These are phyloP conservation scores for Corinectria fuckeliana DNA, from an alignment of 2,329 filamentous ascomycete genomes.

Conservation along the genomic window DNA sequence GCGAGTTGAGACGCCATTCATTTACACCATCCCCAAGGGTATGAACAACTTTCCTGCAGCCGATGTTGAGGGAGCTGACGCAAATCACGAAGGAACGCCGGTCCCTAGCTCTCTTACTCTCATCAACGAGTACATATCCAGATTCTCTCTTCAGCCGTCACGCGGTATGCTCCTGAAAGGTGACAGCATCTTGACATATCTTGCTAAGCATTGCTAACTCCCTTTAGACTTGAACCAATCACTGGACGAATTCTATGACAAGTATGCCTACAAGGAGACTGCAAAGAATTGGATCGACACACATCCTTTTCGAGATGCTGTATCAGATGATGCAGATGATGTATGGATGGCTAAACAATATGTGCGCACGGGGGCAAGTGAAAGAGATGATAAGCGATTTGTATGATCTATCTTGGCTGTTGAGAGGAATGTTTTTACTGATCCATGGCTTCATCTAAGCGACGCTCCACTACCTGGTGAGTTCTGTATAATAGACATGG, in stretches of 20 bases:
- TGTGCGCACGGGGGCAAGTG: too few relatives aligned
- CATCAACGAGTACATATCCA: conserved; percentile 21
- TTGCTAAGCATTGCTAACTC: not conserved
- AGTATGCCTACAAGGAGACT: conserved; percentile 10
- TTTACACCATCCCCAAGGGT: conserved; percentile 27
- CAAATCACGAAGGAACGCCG: conserved; percentile 10
- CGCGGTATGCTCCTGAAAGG: conserved; percentile 26
- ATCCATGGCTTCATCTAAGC: too few relatives aligned
- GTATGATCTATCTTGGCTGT: too few relatives aligned
- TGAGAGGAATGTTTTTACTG: too few relatives aligned
- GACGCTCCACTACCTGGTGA: too few relatives aligned
- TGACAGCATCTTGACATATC: not conserved
- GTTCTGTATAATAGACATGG: too few relatives aligned
- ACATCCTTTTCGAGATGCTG: conserved; percentile 18
- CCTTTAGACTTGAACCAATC: conserved; percentile 18
- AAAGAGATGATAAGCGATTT: too few relatives aligned
- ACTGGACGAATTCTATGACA: conserved; percentile 20
- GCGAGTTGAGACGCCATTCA: conserved; percentile 12
- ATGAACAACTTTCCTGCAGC: not conserved
- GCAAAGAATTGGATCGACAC: conserved; percentile 12
- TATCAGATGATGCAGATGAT: conserved; percentile 15
- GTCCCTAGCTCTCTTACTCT: conserved; percentile 22
- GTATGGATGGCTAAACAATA: conserved; percentile 10
- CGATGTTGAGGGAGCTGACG: not conserved
- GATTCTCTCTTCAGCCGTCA: conserved; percentile 29